A percentile compares a stretch with the other conserved stretches of the same genome.
Evolutionary conservation across 169 alveolate genomes (phyloP).

Genomic region (Babesia gibsoni): DNA sequence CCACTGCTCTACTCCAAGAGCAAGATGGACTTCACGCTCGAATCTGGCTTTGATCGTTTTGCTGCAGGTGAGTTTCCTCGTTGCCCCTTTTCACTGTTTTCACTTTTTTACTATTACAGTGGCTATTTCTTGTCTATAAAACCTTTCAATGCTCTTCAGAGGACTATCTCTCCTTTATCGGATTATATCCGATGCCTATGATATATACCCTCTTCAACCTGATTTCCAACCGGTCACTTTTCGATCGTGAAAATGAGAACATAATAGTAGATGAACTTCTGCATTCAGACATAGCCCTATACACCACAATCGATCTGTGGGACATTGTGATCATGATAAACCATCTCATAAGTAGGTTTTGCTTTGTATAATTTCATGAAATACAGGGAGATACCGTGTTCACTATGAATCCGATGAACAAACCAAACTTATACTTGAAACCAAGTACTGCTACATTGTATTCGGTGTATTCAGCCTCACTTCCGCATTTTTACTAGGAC

Average conservation of each 20-base stretch:
- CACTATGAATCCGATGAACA: neutral
- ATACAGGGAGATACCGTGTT: constrained; percentile 16
- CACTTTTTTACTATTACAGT: neutral
- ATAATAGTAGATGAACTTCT: constrained; percentile 60
- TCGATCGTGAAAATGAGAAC: constrained; percentile 15
- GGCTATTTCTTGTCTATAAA: neutral
- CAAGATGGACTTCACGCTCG: neutral
- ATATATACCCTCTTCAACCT: constrained; percentile 45
- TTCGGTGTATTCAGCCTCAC: constrained; percentile 10
- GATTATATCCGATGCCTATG: constrained; percentile 56
- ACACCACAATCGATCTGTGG: constrained; percentile 61
- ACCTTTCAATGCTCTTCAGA: neutral
- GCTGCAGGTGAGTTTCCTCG: constrained; percentile 7
- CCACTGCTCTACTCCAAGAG: neutral
- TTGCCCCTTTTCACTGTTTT: neutral
- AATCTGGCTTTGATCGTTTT: neutral
- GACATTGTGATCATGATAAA: constrained; percentile 53
- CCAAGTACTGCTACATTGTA: neutral
- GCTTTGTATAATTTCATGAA: neutral
- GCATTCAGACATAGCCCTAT: constrained; percentile 59
- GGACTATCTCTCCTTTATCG: constrained; percentile 48
- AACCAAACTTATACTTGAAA: neutral
- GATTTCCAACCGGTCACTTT: constrained; percentile 44
- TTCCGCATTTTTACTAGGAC: constrained; percentile 36
- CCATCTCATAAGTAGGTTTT: constrained; percentile 47